A percentile compares a stretch with the other conserved stretches of the same genome.
Conservation (phyloP, 2,329 filamentous ascomycete species). For the Fusarium buxicola region DNA sequence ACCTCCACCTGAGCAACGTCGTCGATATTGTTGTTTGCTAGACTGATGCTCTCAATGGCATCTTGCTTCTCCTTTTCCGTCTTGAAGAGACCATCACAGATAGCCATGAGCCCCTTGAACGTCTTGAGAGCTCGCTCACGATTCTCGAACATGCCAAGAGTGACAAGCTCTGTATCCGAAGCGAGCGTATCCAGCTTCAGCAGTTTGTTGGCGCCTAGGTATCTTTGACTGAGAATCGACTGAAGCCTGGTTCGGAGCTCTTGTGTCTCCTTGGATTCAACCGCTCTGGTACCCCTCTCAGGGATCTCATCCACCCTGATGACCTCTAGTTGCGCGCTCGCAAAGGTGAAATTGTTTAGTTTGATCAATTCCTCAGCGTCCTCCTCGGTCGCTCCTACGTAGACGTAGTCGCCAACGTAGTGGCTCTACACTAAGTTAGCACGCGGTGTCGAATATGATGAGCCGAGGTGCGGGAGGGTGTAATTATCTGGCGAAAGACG, state of each 20-base stretch:
- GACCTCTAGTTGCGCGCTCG: constrained; percentile 70
- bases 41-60: constrained; percentile 82
- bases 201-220: constrained; percentile 77
- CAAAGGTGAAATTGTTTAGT: constrained; percentile 76
- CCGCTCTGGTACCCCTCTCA: constrained; percentile 51
- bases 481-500: constrained; percentile 34
- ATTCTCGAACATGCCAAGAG: constrained; percentile 80
- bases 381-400: constrained; percentile 73
- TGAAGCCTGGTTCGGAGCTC: constrained; percentile 77
- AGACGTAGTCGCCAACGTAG: constrained; percentile 74
- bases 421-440: constrained; percentile 79
- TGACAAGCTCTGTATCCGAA: constrained; percentile 76
- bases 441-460: constrained; percentile 55
- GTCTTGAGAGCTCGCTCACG: constrained; percentile 83
- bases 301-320: constrained; percentile 60
- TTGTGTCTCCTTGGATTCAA: constrained; percentile 63
- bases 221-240: constrained; percentile 78
- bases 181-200: constrained; percentile 85
- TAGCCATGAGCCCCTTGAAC: constrained; percentile 90
- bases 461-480: constrained; percentile 37
- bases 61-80: constrained; percentile 77
- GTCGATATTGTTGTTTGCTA: constrained; percentile 82
- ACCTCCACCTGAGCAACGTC: constrained; percentile 79
- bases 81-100: constrained; percentile 83
- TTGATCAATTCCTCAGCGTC: constrained; percentile 74